Percentiles rank a stretch among this genome's conserved stretches.
Conservation (phyloP, 106 monocot genomes). For the Apostasia ramifera region DNA sequence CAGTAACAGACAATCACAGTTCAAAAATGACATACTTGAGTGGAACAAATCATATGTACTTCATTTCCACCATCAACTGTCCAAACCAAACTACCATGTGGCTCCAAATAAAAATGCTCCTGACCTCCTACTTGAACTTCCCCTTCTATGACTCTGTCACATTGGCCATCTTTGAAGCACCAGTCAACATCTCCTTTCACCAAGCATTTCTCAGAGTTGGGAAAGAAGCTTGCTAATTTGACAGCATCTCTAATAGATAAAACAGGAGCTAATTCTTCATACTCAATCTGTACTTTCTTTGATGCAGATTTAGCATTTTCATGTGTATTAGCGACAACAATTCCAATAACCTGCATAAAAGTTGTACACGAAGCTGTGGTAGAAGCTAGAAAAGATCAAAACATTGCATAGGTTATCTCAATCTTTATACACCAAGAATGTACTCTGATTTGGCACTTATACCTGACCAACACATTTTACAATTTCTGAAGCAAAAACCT, state of each 20-base stretch:
- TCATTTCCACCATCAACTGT: slow-evolving; percentile 96
- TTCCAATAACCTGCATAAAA: slow-evolving; percentile 64
- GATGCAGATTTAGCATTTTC: slow-evolving; percentile 92
- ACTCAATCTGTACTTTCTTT: slow-evolving; percentile 57
- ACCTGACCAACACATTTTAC: slow-evolving; percentile 99
- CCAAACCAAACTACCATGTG: slow-evolving; percentile 81
- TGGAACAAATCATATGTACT: slow-evolving; percentile 98
- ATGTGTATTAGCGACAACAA: slow-evolving; percentile 96
- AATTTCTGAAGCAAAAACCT: slow-evolving; percentile 80
- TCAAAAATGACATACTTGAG: slow-evolving; percentile 60
- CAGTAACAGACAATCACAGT: not conserved
- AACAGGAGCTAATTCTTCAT: slow-evolving; percentile 72
- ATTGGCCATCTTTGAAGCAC: slow-evolving; percentile 58
- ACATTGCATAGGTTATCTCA: not conserved
- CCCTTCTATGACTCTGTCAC: slow-evolving; percentile 84
- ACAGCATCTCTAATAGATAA: slow-evolving; percentile 86
- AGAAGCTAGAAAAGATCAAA: not conserved
- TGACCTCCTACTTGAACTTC: slow-evolving; percentile 95
- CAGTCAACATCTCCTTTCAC: slow-evolving; percentile 70
- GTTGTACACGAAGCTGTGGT: not conserved
- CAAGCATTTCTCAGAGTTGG: slow-evolving; percentile 49
- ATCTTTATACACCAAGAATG: not conserved
- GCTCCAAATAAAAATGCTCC: slow-evolving; percentile 98
- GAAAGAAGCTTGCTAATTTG: slow-evolving; percentile 52
- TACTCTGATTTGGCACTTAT: not conserved